A percentile compares a stretch with the other conserved stretches of the same genome.
Evolutionary conservation across 495 filamentous ascomycete species (phyloP).

Genomic region (Penicillium robsamsonii): DNA sequence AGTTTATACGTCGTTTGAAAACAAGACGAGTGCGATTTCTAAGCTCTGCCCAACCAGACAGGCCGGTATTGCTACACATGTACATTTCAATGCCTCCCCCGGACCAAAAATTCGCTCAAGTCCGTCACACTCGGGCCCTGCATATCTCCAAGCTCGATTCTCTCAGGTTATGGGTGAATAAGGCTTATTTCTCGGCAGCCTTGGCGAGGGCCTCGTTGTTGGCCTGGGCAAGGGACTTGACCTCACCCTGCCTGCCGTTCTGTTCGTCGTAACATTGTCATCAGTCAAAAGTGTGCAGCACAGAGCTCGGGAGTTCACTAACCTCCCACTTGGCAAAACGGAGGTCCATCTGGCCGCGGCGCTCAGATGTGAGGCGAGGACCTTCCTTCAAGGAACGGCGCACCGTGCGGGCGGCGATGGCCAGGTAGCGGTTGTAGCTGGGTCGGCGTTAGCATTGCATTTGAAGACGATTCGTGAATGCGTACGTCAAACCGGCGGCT

Average conservation of each 20-base stretch:
- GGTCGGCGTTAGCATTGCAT: conserved; percentile 32
- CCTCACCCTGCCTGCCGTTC: conserved; percentile 96
- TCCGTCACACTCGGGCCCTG: conserved; percentile 19
- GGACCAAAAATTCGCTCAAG: conserved; percentile 19
- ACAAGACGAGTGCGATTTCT: conserved; percentile 30
- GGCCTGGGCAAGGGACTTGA: conserved; percentile 68
- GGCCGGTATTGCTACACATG: conserved; percentile 47
- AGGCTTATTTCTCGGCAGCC: conserved; percentile 44
- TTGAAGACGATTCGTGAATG: conserved; percentile 1
- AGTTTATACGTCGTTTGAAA: conserved; percentile 4
- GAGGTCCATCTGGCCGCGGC: conserved; percentile 84
- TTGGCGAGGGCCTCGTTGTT: conserved; percentile 60
- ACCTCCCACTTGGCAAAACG: conserved; percentile 97
- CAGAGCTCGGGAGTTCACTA: conserved; percentile 19
- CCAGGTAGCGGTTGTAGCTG: conserved; percentile 56
- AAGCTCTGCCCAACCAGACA: conserved; percentile 25
- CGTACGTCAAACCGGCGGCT: conserved; percentile 93
- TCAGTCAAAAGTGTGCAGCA: conserved; percentile 20
- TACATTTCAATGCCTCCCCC: conserved; percentile 35
- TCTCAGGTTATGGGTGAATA: conserved; percentile 6
- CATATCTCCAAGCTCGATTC: conserved; percentile 23
- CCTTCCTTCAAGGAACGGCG: conserved; percentile 93
- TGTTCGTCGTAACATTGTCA: conserved; percentile 37
- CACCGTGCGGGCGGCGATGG: conserved; percentile 55
- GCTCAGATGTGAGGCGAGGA: conserved; percentile 79